Base-by-base conservation (phyloP, 2,329 filamentous ascomycete genomes). In the Chaetoscypha palmicola region DNA sequence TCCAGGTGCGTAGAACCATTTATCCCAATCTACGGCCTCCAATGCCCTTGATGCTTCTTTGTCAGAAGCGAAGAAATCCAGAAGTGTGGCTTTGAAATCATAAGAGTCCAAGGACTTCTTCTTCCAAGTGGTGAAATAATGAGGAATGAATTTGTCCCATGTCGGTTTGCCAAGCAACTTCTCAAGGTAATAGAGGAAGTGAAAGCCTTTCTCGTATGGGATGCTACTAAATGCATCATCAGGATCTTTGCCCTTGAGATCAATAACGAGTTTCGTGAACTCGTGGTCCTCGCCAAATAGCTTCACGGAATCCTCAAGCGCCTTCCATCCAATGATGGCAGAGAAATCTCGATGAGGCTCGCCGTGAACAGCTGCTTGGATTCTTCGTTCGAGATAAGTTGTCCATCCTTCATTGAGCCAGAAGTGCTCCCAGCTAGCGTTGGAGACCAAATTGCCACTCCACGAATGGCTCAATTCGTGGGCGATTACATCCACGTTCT, bases 171-270 rank as follows among this genome's bases (percentile, higher is more conserved):
- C 86, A 3, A 97, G 75, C 1, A 95, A 70, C 36, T 83, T 83
- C 59, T 98, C 92, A 11, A 98, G 79, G 58, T 90, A 82, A 65
- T 89, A 96, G 35, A 98, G 73, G 64, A 97, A 94, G 60, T 86
- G 86, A 66, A 95, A 97, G 3, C 91, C 91, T 67, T 98, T 97
- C 63, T 97, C 91, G 59, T 98, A 98, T 0, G 92, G 89, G 24
- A 97, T 73, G 20, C 79, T 85, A 54, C 86, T 94, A 68, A 97
- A 98, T 1, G 91, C 86, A 64, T 98, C 92, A 63, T 97, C 92
- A 0, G 92, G 92, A 57, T 97, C 91, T 54, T 92, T 83, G 46
- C 87, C 88, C 61, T 91, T 86, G 51, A 97, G 81, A 62, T 87
- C 81, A 48, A 90, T 77, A 53, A 95, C 80, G 42, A 98, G 75